Base-by-base conservation (phyloP, 768 basidiomycete genomes). In the Tricholoma sp. region DNA sequence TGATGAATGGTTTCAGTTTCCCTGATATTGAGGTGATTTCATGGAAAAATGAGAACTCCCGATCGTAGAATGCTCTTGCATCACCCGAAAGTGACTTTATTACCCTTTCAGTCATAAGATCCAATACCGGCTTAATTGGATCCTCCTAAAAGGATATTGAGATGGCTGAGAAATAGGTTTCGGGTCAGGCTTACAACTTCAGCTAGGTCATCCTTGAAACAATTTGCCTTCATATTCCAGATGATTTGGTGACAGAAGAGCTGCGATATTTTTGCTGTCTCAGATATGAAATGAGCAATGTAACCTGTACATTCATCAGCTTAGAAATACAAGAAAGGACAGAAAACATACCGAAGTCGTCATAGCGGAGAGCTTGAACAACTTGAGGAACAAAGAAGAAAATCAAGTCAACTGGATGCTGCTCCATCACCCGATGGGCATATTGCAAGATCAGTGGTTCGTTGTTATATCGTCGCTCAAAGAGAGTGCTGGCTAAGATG, bases 191-290 rank as follows among this genome's bases (percentile, higher is more conserved):
- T 51, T 64, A 91, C 93, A 57, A 89, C 77, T 69, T 95, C 94
- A 12, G 85, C 92, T 6, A 79, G 75, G 65, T 98, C 97, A 64
- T 94, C 96, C 64, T 89, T 92, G 70, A 85, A 97, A 59, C 91
- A 94, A 65, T 99, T 99, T 4, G 97, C 97, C 65, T 96, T 96
- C 97, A 98, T 98, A 69, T 98, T 99, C 97, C 97, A 99, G 59
- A 99, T 92, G 60, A 98, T 98, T 74, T 99, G 97, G 68, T 99
- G 97, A 67, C 97, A 99, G 76, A 99, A 99, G 20, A 94, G 72
- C 68, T 96, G 95, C 1, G 96, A 98, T 52, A 98, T 93, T 73
- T 92, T 96, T 6, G 96, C 89, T 0, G 95, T 97, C 74, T 98
- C 95, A 61, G 94, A 94, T 62, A 98, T 92, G 79, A 98, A 99